These are phyloP conservation scores for Termitomyces sp. DNA, from an alignment of 768 basidiomycete species.

Conservation along the genomic window DNA sequence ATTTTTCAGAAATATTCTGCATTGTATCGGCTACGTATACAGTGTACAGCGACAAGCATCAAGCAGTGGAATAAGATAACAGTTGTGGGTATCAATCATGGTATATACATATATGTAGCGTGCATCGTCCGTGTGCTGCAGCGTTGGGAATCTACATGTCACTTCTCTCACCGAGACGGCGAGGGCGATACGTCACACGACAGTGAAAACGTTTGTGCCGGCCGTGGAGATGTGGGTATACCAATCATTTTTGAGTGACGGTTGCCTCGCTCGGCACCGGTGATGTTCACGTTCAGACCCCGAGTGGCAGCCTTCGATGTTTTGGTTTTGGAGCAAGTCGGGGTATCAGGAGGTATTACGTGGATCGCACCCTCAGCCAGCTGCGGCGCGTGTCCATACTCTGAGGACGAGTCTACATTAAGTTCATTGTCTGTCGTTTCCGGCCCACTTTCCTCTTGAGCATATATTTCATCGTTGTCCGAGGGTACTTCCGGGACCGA, in stretches of 20 bases:
- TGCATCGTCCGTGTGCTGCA: constrained; percentile 6
- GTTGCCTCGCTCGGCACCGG: constrained; percentile 46
- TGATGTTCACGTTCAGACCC: constrained; percentile 62
- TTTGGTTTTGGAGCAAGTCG: constrained; percentile 31
- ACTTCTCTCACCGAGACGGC: constrained; percentile 17
- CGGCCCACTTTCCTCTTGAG: constrained; percentile 69
- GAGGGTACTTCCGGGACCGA: constrained; percentile 58
- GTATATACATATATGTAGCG: constrained; percentile 6
- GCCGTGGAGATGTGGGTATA: constrained; percentile 52
- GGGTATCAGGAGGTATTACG: constrained; percentile 35
- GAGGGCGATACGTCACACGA: constrained; percentile 18
- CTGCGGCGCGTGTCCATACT: constrained; percentile 30
- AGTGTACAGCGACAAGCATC: constrained; percentile 5
- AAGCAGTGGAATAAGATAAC: constrained; percentile 11
- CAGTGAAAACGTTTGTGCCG: constrained; percentile 17
- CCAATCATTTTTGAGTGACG: constrained; percentile 62
- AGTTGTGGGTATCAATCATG: constrained; percentile 13
- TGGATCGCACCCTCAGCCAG: constrained; percentile 21
- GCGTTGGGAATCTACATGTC: constrained; percentile 7
- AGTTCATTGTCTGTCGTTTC: constrained; percentile 61
- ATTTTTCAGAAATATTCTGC: not conserved
- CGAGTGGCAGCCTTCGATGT: constrained; percentile 53
- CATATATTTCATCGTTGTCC: constrained; percentile 62
- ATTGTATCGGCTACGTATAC: constrained; percentile 4
- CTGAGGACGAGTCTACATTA: constrained; percentile 42